A percentile compares a stretch with the other conserved stretches of the same genome.
phyloP scores from a whole-genome alignment of 768 basidiomycete species.

The button mushroom (Agaricus bisporus) region DNA sequence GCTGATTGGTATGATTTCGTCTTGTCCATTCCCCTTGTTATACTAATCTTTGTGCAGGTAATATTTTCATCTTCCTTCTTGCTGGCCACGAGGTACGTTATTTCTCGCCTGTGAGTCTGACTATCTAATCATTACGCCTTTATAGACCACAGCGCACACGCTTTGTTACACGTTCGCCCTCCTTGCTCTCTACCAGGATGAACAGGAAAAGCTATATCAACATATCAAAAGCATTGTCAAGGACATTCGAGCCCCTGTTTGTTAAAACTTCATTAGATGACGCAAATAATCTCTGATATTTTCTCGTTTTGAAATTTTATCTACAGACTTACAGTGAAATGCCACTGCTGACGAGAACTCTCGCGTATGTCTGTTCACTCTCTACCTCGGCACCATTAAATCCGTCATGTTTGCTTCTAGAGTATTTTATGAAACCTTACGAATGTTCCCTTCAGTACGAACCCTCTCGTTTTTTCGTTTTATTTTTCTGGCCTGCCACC shows the following conservation, averaged over 20 bases:
- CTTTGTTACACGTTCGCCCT: slow-evolving; percentile 34
- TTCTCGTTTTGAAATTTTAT: too few relatives aligned
- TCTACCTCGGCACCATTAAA: not conserved
- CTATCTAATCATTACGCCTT: not conserved
- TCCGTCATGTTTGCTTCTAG: slow-evolving; percentile 18
- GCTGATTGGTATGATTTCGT: slow-evolving; percentile 23
- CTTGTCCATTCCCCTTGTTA: not conserved
- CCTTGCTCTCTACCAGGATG: slow-evolving; percentile 36
- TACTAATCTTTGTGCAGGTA: slow-evolving; percentile 18
- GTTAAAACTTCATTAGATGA: not conserved
- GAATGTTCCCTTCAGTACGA: slow-evolving; percentile 32
- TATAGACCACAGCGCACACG: slow-evolving; percentile 33
- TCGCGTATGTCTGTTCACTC: slow-evolving; percentile 21
- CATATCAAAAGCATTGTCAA: slow-evolving; percentile 25
- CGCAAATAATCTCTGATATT: too few relatives aligned
- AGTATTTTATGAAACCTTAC: slow-evolving; percentile 36
- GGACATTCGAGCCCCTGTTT: slow-evolving; percentile 14
- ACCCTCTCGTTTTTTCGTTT: not conserved
- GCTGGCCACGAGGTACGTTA: slow-evolving; percentile 49
- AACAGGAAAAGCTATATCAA: slow-evolving; percentile 37
- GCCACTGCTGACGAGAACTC: slow-evolving; percentile 22
- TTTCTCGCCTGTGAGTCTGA: not conserved
- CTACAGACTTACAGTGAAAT: slow-evolving; percentile 24
- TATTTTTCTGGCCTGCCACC: too few relatives aligned
- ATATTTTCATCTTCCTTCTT: slow-evolving; percentile 40